Conservation (phyloP, 1,284 basidiomycete species). For the Earliella scabrosa region DNA sequence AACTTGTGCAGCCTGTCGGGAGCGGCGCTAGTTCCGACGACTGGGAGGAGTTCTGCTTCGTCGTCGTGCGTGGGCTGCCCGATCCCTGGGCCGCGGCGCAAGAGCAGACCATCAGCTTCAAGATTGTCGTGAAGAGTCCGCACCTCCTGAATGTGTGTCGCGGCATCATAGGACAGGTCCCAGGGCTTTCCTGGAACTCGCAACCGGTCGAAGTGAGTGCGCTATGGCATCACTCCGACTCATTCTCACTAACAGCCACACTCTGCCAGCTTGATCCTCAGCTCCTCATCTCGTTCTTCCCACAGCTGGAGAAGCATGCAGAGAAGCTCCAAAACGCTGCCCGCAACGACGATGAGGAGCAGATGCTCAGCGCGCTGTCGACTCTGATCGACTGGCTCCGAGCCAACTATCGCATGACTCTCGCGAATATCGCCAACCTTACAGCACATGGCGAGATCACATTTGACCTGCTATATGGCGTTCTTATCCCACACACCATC, state of each 20-base stretch:
- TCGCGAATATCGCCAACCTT: constrained; percentile 50
- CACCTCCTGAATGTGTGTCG: constrained; percentile 57
- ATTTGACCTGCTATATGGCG: constrained; percentile 50
- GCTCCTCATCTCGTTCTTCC: constrained; percentile 53
- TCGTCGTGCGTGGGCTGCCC: constrained; percentile 55
- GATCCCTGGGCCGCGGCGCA: constrained; percentile 9
- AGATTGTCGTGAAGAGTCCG: constrained; percentile 55
- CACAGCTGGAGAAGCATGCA: constrained; percentile 47
- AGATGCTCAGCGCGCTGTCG: constrained; percentile 45
- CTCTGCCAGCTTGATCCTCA: constrained; percentile 50
- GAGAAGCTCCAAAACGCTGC: constrained; percentile 42
- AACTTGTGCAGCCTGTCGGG: constrained; percentile 37
- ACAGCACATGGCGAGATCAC: constrained; percentile 56
- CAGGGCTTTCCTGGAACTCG: constrained; percentile 59
- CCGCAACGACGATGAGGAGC: constrained; percentile 38
- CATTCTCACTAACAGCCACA: not conserved
- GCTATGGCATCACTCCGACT: not conserved
- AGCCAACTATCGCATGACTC: constrained; percentile 49
- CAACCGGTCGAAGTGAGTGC: constrained; percentile 54
- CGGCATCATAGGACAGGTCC: constrained; percentile 53
- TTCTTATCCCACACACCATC: constrained; percentile 14
- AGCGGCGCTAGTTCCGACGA: constrained; percentile 40
- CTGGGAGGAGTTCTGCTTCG: constrained; percentile 59
- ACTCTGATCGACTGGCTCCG: constrained; percentile 41
- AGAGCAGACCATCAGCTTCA: constrained; percentile 44